Conservation (phyloP, 148 eudicot genomes). For the Euryodendron excelsum region DNA sequence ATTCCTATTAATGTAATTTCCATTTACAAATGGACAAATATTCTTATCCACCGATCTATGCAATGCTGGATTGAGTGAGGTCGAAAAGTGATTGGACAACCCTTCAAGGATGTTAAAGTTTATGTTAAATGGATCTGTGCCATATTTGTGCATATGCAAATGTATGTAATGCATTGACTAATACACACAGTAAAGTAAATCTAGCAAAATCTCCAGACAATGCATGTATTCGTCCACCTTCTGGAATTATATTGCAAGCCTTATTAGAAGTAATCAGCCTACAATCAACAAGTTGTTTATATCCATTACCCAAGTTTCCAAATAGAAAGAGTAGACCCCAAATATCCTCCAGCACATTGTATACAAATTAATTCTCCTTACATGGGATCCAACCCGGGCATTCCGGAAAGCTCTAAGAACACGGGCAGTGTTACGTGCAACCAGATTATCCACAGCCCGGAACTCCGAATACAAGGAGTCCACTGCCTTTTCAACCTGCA, state of each 20-base stretch:
- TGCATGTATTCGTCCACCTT: background rate
- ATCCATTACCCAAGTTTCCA: constrained; percentile 1
- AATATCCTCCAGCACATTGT: constrained; percentile 1
- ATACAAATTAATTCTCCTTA: constrained; percentile 25
- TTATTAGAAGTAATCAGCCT: background rate
- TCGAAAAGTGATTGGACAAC: too few species aligned
- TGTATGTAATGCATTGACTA: background rate
- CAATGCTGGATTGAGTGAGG: too few species aligned
- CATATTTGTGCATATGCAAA: background rate
- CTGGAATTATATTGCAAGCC: background rate
- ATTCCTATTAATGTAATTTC: too few species aligned
- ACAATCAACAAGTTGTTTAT: background rate
- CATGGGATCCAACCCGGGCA: constrained; percentile 92
- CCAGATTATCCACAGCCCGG: constrained; percentile 76
- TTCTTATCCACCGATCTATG: too few species aligned
- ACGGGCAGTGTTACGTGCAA: constrained; percentile 75
- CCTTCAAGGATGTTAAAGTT: too few species aligned
- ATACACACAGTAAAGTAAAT: background rate
- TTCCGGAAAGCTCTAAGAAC: constrained; percentile 84
- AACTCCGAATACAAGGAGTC: constrained; percentile 73
- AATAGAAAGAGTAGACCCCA: background rate
- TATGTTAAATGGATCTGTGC: background rate
- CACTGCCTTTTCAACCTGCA: constrained; percentile 75
- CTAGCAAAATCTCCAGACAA: background rate
- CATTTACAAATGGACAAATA: too few species aligned